Evolutionary conservation across 1,284 basidiomycete genomes (phyloP), one percentile per base, ranked within the genome.

Genomic region (Melampsora larici-populina): DNA sequence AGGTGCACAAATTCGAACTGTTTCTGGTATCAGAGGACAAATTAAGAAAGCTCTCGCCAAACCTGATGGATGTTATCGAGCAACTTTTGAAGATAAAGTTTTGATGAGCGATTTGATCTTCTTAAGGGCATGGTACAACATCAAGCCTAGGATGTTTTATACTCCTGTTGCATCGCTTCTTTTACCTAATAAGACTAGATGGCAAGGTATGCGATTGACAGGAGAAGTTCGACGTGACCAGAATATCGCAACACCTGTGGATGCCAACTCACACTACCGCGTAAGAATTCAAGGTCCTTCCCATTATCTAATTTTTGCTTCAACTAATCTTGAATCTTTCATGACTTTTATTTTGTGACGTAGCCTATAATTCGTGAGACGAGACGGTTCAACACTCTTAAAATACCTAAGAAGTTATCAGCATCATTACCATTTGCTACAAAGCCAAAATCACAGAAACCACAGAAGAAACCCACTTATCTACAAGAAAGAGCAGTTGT

Each of bases 41-140:
- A 89, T 99, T 69, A 99, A 99, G 86, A 97, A 96, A 84, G 94
- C 93, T 2, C 86, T 98, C 26, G 86, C 90, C 9, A 97, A 95
- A 83, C 95, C 96, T 0, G 95, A 97, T 80, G 97, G 97, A 2
- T 89, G 92, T 13, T 98, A 93, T 87, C 88, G 97, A 80, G 96
- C 96, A 0, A 94, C 96, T 0, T 99, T 99, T 83, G 96, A 99
- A 85, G 96, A 99, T 85, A 99, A 99, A 86, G 88, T 99, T 13
- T 87, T 98, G 78, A 94, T 92, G 91, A 94, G 92, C 80, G 96
- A 99, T 83, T 91, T 99, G 79, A 88, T 98, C 76, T 98, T 99
- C 87, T 86, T 99, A 13, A 89, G 97, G 29, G 94, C 94, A 0
- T 99, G 97, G 96, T 97, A 96, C 84, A 91, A 93, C 26, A 90